Evolutionary conservation across 495 filamentous ascomycete species (phyloP).

Genomic region (Xylaria venustula): DNA sequence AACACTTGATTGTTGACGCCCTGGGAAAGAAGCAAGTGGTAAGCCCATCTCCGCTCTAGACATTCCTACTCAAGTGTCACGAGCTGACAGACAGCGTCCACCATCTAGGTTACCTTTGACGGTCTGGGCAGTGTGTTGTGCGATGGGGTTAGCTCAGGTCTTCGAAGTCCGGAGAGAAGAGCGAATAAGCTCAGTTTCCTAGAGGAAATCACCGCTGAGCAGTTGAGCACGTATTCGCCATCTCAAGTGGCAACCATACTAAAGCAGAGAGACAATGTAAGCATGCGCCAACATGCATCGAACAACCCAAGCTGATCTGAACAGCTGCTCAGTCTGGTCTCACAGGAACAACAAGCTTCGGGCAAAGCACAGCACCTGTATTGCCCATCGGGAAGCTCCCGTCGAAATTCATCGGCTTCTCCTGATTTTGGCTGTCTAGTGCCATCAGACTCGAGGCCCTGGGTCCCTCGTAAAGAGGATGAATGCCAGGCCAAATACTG

Average conservation of each 20-base stretch:
- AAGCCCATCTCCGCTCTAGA: conserved; percentile 2
- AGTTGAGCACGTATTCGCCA: conserved; percentile 42
- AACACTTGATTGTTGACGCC: conserved; percentile 41
- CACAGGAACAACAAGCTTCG: neutral
- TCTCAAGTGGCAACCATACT: conserved; percentile 40
- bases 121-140: conserved; percentile 5
- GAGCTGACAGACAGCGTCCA: neutral
- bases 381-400: neutral
- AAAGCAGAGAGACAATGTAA: conserved; percentile 40
- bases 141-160: conserved; percentile 25
- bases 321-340: conserved; percentile 2
- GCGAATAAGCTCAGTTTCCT: conserved; percentile 42
- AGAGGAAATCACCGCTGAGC: conserved; percentile 49
- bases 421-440: conserved; percentile 11
- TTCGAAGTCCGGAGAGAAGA: conserved; percentile 34
- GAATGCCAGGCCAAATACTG: conserved; percentile 57
- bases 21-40: conserved; percentile 29
- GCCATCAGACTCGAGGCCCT: conserved; percentile 23
- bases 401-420: neutral
- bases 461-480: conserved; percentile 34
- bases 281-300: neutral
- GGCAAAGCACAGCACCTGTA: conserved; percentile 2
- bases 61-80: neutral
- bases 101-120: conserved; percentile 23
- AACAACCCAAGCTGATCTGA: neutral